Evolutionary conservation across 2,329 filamentous ascomycete genomes (phyloP).

Genomic region (Conoideocrella luteorostrata): DNA sequence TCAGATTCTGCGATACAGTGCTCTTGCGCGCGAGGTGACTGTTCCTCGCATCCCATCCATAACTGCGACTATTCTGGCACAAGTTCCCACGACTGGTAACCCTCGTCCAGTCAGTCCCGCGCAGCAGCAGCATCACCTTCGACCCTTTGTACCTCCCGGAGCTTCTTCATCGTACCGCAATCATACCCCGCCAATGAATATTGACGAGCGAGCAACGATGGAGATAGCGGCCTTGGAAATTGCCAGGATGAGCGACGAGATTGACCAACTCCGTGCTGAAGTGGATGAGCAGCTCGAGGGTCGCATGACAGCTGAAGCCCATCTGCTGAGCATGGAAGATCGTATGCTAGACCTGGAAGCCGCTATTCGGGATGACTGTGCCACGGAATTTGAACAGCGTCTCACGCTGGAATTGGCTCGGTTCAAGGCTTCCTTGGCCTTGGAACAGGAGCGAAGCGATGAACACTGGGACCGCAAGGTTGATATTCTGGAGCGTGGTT

Average conservation of each 20-base stretch:
- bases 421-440: constrained; percentile 74
- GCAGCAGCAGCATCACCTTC: constrained; percentile 26
- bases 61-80: constrained; percentile 59
- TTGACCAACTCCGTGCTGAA: constrained; percentile 65
- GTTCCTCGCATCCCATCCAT: constrained; percentile 83
- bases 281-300: constrained; percentile 65
- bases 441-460: constrained; percentile 73
- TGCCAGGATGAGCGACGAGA: constrained; percentile 62
- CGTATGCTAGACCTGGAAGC: constrained; percentile 65
- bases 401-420: constrained; percentile 68
- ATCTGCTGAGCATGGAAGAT: constrained; percentile 64
- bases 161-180: constrained; percentile 27
- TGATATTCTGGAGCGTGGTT: constrained; percentile 51
- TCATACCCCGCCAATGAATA: constrained; percentile 31
- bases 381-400: constrained; percentile 73
- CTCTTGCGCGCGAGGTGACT: constrained; percentile 85
- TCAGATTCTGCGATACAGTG: constrained; percentile 91
- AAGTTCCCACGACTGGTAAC: constrained; percentile 20
- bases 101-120: constrained; percentile 22
- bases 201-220: constrained; percentile 62
- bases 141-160: constrained; percentile 35
- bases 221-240: constrained; percentile 79
- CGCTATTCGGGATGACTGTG: constrained; percentile 83
- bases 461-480: constrained; percentile 86
- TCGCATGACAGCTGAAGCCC: constrained; percentile 65